A percentile compares a stretch with the other conserved stretches of the same genome.
Evolutionary conservation across 2,329 filamentous ascomycete genomes (phyloP).

Genomic region (Colletotrichum sp.): DNA sequence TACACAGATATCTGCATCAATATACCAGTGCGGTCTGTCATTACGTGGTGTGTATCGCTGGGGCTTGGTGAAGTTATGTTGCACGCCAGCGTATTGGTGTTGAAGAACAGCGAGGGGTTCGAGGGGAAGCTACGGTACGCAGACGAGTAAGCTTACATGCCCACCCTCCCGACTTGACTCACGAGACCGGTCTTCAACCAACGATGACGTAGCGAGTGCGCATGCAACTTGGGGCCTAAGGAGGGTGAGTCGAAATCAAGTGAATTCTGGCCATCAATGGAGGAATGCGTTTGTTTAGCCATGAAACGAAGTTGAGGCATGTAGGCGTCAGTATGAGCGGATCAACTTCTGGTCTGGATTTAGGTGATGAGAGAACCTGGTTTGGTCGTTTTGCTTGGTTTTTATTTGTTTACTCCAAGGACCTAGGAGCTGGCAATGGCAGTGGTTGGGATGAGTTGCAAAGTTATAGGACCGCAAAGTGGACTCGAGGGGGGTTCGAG

Average conservation of each 20-base stretch:
- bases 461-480: too few species aligned
- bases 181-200: neutral
- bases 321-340: neutral
- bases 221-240: neutral
- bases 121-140: neutral
- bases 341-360: neutral
- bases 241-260: neutral
- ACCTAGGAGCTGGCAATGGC: neutral
- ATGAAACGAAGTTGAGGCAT: neutral
- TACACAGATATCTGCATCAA: conserved; percentile 17
- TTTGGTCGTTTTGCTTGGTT: neutral
- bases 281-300: neutral
- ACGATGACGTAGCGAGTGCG: neutral
- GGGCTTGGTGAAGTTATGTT: neutral
- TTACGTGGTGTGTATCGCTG: neutral
- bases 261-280: neutral
- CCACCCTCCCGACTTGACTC: neutral
- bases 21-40: neutral
- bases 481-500: too few species aligned
- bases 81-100: neutral
- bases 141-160: neutral
- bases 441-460: too few species aligned
- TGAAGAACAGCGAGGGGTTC: neutral
- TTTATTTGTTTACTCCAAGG: too few species aligned
- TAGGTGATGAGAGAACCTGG: too few species aligned